Evolutionary conservation across 495 filamentous ascomycete genomes (phyloP).

Genomic region (Trichoderma asperelloides): DNA sequence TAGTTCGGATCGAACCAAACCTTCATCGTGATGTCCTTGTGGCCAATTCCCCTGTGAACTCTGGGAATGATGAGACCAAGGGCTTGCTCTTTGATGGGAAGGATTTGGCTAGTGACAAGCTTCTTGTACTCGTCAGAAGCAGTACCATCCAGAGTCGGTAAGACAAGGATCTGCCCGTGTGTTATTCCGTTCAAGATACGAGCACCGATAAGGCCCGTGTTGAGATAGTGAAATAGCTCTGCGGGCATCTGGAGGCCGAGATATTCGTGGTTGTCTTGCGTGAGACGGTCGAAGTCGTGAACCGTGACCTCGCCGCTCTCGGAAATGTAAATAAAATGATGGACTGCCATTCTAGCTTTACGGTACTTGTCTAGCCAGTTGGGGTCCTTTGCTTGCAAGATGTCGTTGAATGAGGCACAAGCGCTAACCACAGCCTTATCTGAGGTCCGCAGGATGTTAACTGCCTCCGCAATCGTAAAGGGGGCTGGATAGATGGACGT

Average conservation of each 20-base stretch:
- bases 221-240: slow-evolving; percentile 88
- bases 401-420: slow-evolving; percentile 62
- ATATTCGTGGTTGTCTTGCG: slow-evolving; percentile 77
- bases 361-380: slow-evolving; percentile 79
- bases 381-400: slow-evolving; percentile 56
- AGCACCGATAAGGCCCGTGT: slow-evolving; percentile 68
- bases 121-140: slow-evolving; percentile 71
- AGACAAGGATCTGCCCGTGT: slow-evolving; percentile 63
- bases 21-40: slow-evolving; percentile 62
- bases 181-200: slow-evolving; percentile 74
- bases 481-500: slow-evolving; percentile 33
- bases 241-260: slow-evolving; percentile 82
- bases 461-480: slow-evolving; percentile 53
- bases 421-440: slow-evolving; percentile 53
- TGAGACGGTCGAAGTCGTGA: slow-evolving; percentile 57
- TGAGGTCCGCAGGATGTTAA: slow-evolving; percentile 60
- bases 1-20: slow-evolving; percentile 79
- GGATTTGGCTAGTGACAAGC: slow-evolving; percentile 63
- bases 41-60: slow-evolving; percentile 71
- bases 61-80: slow-evolving; percentile 66
- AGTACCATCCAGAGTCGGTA: slow-evolving; percentile 72
- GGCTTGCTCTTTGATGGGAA: slow-evolving; percentile 62
- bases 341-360: slow-evolving; percentile 71
- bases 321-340: slow-evolving; percentile 77
- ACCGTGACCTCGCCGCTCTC: slow-evolving; percentile 65